A percentile compares a stretch with the other conserved stretches of the same genome.
These are phyloP conservation scores for Clitoria ternatea DNA, from an alignment of 306 rosid species.

Conservation along the genomic window DNA sequence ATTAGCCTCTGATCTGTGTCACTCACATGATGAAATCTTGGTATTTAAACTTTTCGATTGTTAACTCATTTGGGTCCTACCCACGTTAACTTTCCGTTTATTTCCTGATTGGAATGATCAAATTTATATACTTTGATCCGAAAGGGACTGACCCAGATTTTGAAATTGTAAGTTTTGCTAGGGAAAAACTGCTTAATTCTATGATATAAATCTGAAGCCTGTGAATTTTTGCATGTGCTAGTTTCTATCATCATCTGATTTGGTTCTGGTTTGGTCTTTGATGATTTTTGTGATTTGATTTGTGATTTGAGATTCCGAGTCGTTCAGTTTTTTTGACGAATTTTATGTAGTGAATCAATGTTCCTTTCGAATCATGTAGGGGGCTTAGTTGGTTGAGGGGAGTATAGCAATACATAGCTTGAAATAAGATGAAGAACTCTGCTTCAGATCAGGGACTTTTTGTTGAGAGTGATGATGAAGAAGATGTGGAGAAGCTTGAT, in stretches of 20 bases:
- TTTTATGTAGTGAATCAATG: not conserved
- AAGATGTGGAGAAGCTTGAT: slow-evolving; percentile 51
- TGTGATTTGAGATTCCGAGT: slow-evolving; percentile 9
- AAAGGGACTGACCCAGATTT: not conserved
- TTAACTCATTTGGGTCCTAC: not conserved
- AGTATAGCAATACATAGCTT: not conserved
- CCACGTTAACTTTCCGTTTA: not conserved
- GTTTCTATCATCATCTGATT: not conserved
- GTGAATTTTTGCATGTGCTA: not conserved
- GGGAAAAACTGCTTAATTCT: no score
- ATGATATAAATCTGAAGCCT: not conserved
- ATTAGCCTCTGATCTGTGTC: not conserved
- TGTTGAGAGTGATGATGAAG: slow-evolving; percentile 69
- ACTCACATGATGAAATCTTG: not conserved
- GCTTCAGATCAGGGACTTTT: slow-evolving; percentile 55
- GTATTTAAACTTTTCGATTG: not conserved
- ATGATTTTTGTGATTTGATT: not conserved
- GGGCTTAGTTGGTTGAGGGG: not conserved
- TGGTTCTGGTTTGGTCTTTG: not conserved
- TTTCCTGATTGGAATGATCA: no score
- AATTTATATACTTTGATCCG: no score
- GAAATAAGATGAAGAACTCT: slow-evolving; percentile 60
- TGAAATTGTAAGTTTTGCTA: not conserved
- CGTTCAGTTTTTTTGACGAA: not conserved
- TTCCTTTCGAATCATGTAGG: not conserved